phyloP scores from a whole-genome alignment of 176 grass and related monocot genomes.

The Rhynchospora pubera region DNA sequence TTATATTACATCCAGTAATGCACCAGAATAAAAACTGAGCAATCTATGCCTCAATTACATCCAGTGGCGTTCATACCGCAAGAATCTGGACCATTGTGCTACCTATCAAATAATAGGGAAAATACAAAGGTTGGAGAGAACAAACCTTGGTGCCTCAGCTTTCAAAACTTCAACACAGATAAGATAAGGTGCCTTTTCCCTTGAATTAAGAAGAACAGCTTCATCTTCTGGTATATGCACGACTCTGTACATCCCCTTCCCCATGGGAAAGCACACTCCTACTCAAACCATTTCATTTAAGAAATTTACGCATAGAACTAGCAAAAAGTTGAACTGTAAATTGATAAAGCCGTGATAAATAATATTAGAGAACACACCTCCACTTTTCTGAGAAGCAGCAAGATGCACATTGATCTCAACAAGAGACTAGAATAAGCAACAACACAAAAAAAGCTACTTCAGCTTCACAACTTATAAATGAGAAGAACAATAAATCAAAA shows the following conservation, averaged over 20 bases:
- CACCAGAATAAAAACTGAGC: background rate
- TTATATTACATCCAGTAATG: background rate
- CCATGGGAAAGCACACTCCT: slow-evolving; percentile 99
- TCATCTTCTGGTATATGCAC: slow-evolving; percentile 97
- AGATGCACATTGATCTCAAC: slow-evolving; percentile 83
- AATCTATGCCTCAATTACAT: background rate
- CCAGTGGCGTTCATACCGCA: background rate
- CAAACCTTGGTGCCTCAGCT: slow-evolving; percentile 78
- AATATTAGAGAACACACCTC: slow-evolving; percentile 59
- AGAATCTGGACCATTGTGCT: background rate
- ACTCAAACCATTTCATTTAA: slow-evolving; percentile 22
- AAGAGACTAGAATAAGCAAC: slow-evolving; percentile 49
- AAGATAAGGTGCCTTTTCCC: slow-evolving; percentile 98
- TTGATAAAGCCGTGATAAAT: slow-evolving; percentile 16
- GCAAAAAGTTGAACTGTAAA: background rate
- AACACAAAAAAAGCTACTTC: slow-evolving; percentile 15
- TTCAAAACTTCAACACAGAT: slow-evolving; percentile 99
- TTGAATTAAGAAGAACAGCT: slow-evolving; percentile 88
- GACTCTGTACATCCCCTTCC: slow-evolving; percentile 85
- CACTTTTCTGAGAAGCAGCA: slow-evolving; percentile 70
- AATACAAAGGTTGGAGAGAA: slow-evolving; percentile 20
- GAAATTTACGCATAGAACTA: slow-evolving; percentile 7
- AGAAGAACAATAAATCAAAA: background rate
- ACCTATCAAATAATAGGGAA: background rate
- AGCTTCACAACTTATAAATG: background rate